phyloP scores from a whole-genome alignment of 352 stramenopile species.

The Phytophthora sojae region DNA sequence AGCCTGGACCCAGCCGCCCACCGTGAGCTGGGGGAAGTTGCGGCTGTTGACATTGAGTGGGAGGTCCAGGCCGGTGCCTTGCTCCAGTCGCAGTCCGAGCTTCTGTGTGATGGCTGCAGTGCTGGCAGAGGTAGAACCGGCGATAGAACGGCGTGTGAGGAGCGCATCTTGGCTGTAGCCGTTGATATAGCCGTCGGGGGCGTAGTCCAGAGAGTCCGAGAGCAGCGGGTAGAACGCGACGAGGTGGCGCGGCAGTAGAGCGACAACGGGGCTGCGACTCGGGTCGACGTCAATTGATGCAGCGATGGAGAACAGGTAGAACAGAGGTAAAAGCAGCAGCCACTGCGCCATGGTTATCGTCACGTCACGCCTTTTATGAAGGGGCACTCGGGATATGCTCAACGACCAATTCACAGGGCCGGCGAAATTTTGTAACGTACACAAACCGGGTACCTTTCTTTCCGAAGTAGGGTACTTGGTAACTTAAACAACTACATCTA shows the following conservation, averaged over 20 bases:
- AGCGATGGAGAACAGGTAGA: conserved; percentile 10
- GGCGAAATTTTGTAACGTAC: too few relatives aligned
- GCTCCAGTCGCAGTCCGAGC: conserved; percentile 37
- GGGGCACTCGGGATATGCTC: background rate
- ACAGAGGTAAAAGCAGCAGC: conserved; percentile 14
- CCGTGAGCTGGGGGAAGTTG: conserved; percentile 39
- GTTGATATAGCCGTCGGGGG: conserved; percentile 36
- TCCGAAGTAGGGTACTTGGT: too few relatives aligned
- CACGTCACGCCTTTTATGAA: background rate
- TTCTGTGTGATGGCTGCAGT: background rate
- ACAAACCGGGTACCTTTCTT: too few relatives aligned
- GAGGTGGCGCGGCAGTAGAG: conserved; percentile 46
- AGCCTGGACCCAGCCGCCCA: conserved; percentile 54
- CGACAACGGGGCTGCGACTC: conserved; percentile 32
- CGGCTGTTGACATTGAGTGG: conserved; percentile 37
- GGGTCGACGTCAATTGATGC: background rate
- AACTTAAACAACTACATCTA: too few relatives aligned
- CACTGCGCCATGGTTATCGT: conserved; percentile 6
- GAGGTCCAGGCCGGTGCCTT: conserved; percentile 41
- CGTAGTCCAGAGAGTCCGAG: conserved; percentile 45
- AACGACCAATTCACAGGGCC: background rate
- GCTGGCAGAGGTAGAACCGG: background rate
- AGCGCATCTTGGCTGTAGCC: conserved; percentile 55
- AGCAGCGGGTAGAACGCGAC: conserved; percentile 60
- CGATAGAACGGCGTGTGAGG: conserved; percentile 1